phyloP scores from a whole-genome alignment of 805 yeast species.

The Candida stauntonica region DNA sequence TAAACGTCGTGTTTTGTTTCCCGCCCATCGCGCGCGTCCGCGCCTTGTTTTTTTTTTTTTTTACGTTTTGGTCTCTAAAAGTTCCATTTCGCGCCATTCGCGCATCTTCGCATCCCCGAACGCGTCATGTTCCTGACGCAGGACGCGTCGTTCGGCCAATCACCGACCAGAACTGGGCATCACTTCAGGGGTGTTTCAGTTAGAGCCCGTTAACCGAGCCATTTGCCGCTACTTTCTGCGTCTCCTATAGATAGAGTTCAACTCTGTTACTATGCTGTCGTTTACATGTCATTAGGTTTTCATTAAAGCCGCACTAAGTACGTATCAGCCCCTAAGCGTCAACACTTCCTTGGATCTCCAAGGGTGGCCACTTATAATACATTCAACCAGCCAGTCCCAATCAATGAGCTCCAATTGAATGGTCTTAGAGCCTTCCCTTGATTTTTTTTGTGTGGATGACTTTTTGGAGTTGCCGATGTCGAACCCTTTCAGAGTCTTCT shows the following conservation, averaged over 20 bases:
- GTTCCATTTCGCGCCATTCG: neutral
- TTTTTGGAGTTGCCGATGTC: conserved; percentile 4
- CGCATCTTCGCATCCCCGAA: no score
- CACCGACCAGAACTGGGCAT: neutral
- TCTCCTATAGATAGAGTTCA: no score
- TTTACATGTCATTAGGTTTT: no score
- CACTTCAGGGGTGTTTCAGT: neutral
- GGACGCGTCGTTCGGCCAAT: neutral
- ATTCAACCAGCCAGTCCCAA: conserved; percentile 70
- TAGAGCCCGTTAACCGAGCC: no score
- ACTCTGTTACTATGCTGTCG: no score
- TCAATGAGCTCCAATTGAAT: conserved; percentile 32
- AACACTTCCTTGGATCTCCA: conserved; percentile 20
- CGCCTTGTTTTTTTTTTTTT: neutral
- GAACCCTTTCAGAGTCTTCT: conserved; percentile 3
- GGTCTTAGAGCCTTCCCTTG: neutral
- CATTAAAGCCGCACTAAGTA: neutral
- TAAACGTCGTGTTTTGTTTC: neutral
- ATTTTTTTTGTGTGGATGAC: neutral
- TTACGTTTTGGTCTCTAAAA: neutral
- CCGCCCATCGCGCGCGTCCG: neutral
- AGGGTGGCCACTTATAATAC: conserved; percentile 38
- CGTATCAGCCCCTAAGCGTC: neutral
- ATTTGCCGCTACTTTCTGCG: no score
- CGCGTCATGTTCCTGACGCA: no score